Conservation (phyloP, 148 eudicot species). For the Silene uniflora region DNA sequence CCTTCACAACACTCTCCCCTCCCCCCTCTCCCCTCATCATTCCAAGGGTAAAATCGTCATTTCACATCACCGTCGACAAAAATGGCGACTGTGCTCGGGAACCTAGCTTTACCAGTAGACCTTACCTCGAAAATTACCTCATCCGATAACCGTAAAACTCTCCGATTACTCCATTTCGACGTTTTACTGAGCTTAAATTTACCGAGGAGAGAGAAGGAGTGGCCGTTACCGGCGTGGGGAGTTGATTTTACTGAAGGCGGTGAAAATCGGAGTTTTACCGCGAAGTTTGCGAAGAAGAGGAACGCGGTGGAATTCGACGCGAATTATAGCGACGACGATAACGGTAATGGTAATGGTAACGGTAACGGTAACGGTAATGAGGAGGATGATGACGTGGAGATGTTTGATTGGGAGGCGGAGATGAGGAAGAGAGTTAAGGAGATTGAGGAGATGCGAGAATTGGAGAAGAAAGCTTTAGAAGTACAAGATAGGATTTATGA, state of each 20-base stretch:
- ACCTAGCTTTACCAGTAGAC: conserved; percentile 53
- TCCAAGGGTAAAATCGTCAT: background rate
- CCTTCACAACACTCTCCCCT: background rate
- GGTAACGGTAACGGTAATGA: conserved; percentile 1
- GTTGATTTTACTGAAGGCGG: conserved; percentile 33
- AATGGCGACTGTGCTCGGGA: conserved; percentile 70
- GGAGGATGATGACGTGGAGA: conserved; percentile 31
- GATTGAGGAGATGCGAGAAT: conserved; percentile 70
- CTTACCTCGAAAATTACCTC: conserved; percentile 20
- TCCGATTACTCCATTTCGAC: conserved; percentile 53
- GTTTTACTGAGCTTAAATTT: conserved; percentile 37
- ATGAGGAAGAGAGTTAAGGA: conserved; percentile 85
- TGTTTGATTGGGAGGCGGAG: conserved; percentile 68
- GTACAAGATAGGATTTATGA: conserved; percentile 44
- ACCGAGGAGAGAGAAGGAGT: conserved; percentile 50
- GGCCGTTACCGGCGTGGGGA: too few relatives aligned
- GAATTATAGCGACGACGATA: conserved; percentile 59
- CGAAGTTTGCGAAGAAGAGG: conserved; percentile 17
- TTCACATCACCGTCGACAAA: conserved; percentile 17
- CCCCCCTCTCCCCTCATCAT: conserved; percentile 5
- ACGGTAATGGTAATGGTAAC: conserved; percentile 40
- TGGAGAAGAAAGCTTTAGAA: conserved; percentile 86
- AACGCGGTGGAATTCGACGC: conserved; percentile 47
- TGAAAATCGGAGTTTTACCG: conserved; percentile 21
- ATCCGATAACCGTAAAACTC: conserved; percentile 37